These are phyloP conservation scores for Penicillium capsulatum DNA, from an alignment of 2,329 filamentous ascomycete species.

Conservation along the genomic window DNA sequence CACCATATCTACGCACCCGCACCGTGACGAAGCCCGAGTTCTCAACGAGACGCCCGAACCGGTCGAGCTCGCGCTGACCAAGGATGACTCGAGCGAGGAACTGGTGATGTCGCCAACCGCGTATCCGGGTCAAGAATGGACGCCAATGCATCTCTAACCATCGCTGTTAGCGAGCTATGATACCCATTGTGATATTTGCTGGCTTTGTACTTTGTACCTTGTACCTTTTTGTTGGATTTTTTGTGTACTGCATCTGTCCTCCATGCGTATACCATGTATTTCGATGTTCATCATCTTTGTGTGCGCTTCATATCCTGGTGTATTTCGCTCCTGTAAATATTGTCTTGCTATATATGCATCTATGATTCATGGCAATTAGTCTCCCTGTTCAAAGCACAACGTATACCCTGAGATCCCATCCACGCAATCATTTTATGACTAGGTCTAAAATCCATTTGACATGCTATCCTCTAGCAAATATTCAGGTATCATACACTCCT, in stretches of 20 bases:
- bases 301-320: no score
- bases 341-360: no score
- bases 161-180: not conserved
- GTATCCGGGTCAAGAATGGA: slow-evolving; percentile 49
- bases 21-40: slow-evolving; percentile 20
- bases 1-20: slow-evolving; percentile 15
- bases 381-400: no score
- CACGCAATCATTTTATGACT: no score
- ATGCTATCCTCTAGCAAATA: no score
- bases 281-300: slow-evolving; percentile 1
- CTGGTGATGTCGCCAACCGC: slow-evolving; percentile 48
- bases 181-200: not conserved
- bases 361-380: no score
- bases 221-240: not conserved
- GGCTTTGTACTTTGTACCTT: not conserved
- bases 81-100: slow-evolving; percentile 43
- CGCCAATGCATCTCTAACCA: slow-evolving; percentile 25
- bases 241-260: not conserved
- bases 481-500: no score
- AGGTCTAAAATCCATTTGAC: no score
- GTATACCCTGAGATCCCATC: no score
- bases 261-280: not conserved
- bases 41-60: slow-evolving; percentile 26
- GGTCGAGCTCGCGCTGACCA: slow-evolving; percentile 33
- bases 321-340: no score